These are phyloP conservation scores for Phytophthora hybrid DNA, from an alignment of 352 stramenopile species.

Conservation along the genomic window DNA sequence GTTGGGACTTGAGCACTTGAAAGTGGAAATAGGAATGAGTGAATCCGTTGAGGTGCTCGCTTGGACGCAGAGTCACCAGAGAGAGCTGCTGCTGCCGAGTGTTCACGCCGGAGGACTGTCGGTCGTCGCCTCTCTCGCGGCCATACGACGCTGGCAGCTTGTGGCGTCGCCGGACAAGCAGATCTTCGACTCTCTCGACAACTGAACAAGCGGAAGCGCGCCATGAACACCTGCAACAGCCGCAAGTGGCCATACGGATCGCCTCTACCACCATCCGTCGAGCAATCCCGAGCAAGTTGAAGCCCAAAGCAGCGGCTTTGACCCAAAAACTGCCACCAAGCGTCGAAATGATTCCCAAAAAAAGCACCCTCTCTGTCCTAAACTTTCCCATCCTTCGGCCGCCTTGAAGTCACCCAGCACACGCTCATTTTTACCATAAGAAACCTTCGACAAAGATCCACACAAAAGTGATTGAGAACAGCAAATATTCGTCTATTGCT, in stretches of 20 bases:
- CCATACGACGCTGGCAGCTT: constrained; percentile 27
- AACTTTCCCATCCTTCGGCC: constrained; percentile 9
- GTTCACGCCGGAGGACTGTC: too few relatives aligned
- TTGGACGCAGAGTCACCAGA: background rate
- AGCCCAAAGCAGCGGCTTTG: background rate
- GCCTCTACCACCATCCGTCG: constrained; percentile 22
- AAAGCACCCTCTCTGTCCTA: background rate
- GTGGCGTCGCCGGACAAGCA: constrained; percentile 22
- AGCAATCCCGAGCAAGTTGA: constrained; percentile 19
- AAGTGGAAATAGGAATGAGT: constrained; percentile 33
- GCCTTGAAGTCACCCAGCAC: too few relatives aligned
- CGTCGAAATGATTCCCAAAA: constrained; percentile 29
- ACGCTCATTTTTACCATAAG: too few relatives aligned
- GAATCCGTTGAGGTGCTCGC: background rate
- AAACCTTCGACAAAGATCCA: background rate
- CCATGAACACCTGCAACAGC: constrained; percentile 3
- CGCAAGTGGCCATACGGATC: constrained; percentile 1
- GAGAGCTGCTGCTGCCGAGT: constrained; percentile 1
- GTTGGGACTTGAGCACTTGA: constrained; percentile 34
- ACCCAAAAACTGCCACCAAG: constrained; percentile 1
- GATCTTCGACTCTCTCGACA: constrained; percentile 20
- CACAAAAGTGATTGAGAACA: constrained; percentile 2
- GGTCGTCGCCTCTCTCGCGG: constrained; percentile 16
- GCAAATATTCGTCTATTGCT: constrained; percentile 41
- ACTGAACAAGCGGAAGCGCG: constrained; percentile 14